Percentiles rank a stretch among this genome's conserved stretches.
Conservation (phyloP, 163 green algal genomes). For the Chloroidium sp. region DNA sequence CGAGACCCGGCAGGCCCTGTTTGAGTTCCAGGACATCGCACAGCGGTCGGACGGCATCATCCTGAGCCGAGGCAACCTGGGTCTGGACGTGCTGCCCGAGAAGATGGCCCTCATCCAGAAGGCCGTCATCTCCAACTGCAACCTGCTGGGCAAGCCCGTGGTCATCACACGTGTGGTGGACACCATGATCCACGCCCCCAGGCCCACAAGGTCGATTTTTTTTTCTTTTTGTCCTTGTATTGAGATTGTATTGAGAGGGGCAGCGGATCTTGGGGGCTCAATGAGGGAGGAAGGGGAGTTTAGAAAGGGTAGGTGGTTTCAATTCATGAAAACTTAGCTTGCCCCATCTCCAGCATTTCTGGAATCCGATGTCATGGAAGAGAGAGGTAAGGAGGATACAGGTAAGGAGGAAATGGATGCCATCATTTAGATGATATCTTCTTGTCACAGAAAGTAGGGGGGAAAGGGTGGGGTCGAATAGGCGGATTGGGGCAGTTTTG, state of each 20-base stretch:
- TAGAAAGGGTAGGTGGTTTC: no score
- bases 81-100: constrained; percentile 62
- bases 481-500: no score
- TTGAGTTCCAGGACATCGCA: constrained; percentile 70
- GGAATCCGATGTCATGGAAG: no score
- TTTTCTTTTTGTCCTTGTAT: not conserved
- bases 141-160: constrained; percentile 70
- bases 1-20: constrained; percentile 68
- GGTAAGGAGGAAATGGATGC: no score
- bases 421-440: no score
- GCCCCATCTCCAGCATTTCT: no score
- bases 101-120: constrained; percentile 30
- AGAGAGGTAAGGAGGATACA: no score
- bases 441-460: no score
- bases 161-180: constrained; percentile 79
- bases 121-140: constrained; percentile 36
- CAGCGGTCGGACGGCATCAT: constrained; percentile 70
- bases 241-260: not conserved
- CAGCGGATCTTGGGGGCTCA: no score
- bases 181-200: constrained; percentile 56
- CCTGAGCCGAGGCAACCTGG: constrained; percentile 79
- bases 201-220: constrained; percentile 31
- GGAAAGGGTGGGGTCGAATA: no score
- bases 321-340: no score
- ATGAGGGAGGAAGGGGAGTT: no score